Base-by-base conservation (phyloP, 2,329 filamentous ascomycete genomes). In the Pleoardoris graminearum region DNA sequence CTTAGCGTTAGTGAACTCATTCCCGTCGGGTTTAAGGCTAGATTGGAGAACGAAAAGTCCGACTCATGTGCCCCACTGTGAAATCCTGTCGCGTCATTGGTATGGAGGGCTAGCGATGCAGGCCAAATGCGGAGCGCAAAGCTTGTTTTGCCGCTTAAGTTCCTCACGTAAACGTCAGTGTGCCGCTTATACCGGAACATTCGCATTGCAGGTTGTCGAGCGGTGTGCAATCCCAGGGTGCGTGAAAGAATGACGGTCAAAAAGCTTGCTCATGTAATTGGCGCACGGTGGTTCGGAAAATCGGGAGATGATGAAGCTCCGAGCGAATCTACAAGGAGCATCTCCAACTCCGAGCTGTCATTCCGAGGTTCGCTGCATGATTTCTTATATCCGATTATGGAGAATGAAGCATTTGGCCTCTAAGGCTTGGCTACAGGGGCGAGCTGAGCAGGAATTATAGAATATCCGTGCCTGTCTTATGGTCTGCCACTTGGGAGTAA, bases 51-150 rank as follows among this genome's bases (percentile, higher is more conserved):
- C 44, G 44, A 47, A 47, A 47, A 47, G 33, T 47, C 44, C 44
- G 44, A 37, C 33, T 19, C n/a, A n/a, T n/a, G 23, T 21, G 33
- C 44, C 44, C 44, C 44, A 30, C 44, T n/a, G 30, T 19, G 21
- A 36, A 12, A 16, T 17, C 3, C 7, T 12, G 14, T 7, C 21
- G 21, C 43, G 30, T 46, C 43, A 46, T 46, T 35, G 29, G 30
- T 12, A 25, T 25, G n/a, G n/a, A n/a, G n/a, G n/a, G n/a, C n/a
- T 21, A 22, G 30, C 25, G n/a, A 46, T 46, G 43, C 43, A 46
- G 21, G 43, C 43, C 21, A 46, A 46, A 30, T 25, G 43, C 30
- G 43, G 43, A 46, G 43, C 43, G 30, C 35, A 36, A 46, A 46
- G 43, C 43, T 46, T 46, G 27, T 25, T n/a, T 12, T 7, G 29